A percentile compares a stretch with the other conserved stretches of the same genome.
Conservation (phyloP, 2,329 filamentous ascomycete species). For the Torrubiellomyces zombiae region DNA sequence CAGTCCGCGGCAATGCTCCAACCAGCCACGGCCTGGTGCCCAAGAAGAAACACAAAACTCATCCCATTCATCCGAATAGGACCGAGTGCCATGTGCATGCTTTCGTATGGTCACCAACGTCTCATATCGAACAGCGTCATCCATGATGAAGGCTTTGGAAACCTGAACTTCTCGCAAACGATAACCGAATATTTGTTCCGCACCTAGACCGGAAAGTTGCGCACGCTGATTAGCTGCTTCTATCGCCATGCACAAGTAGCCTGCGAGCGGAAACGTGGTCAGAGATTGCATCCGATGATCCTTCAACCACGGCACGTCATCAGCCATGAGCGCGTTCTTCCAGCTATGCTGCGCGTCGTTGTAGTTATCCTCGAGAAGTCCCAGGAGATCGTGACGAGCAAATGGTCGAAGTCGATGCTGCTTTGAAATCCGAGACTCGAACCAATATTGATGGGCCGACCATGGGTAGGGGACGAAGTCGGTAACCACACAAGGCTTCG, state of each 20-base stretch:
- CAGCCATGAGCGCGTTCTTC: slow-evolving; percentile 28
- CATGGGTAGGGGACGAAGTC: slow-evolving; percentile 31
- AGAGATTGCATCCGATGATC: slow-evolving; percentile 42
- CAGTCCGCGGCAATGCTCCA: slow-evolving; percentile 38
- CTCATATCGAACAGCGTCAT: slow-evolving; percentile 11
- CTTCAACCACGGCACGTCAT: slow-evolving; percentile 38
- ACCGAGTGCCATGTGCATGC: slow-evolving; percentile 12
- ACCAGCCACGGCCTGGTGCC: slow-evolving; percentile 34
- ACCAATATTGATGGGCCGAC: slow-evolving; percentile 30
- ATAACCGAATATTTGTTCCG: slow-evolving; percentile 8
- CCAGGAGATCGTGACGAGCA: slow-evolving; percentile 29
- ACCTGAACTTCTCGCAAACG: slow-evolving; percentile 12
- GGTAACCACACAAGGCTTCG: slow-evolving; percentile 14
- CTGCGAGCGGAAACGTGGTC: slow-evolving; percentile 37
- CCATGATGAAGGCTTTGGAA: slow-evolving; percentile 12
- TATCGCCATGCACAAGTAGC: slow-evolving; percentile 32
- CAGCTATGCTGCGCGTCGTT: slow-evolving; percentile 29
- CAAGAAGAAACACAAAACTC: slow-evolving; percentile 41
- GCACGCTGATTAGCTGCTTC: slow-evolving; percentile 26
- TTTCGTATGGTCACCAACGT: slow-evolving; percentile 9
- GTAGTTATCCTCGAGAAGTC: slow-evolving; percentile 24
- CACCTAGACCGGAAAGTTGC: slow-evolving; percentile 7
- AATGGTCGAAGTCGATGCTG: slow-evolving; percentile 23
- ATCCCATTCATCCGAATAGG: slow-evolving; percentile 29
- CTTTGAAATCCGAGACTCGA: slow-evolving; percentile 25